Conservation (phyloP, 2,329 filamentous ascomycete species). For the Trichoderma semiorbis region DNA sequence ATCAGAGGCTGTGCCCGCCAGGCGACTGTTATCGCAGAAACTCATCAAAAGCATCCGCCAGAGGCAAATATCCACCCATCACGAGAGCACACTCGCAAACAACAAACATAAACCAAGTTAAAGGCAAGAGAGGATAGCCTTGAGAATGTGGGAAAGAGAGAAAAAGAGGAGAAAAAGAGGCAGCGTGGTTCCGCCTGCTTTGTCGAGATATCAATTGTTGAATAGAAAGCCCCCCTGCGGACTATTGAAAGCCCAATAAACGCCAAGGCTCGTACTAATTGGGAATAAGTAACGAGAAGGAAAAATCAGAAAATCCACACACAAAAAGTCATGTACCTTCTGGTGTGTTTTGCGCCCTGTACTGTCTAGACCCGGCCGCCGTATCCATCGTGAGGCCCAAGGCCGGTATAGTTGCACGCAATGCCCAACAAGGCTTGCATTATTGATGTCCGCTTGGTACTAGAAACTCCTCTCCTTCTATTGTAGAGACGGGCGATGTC, state of each 20-base stretch:
- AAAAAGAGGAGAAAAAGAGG: neutral
- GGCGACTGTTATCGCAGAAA: neutral
- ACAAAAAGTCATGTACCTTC: neutral
- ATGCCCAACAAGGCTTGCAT: neutral
- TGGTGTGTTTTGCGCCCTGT: slow-evolving; percentile 25
- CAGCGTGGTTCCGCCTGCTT: neutral
- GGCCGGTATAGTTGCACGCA: neutral
- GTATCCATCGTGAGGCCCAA: slow-evolving; percentile 14
- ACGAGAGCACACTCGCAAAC: neutral
- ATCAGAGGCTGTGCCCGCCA: neutral
- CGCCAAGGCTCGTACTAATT: slow-evolving; percentile 1
- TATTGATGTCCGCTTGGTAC: neutral
- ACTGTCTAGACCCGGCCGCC: slow-evolving; percentile 29
- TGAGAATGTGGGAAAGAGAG: neutral
- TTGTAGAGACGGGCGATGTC: slow-evolving; percentile 29
- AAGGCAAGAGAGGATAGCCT: neutral
- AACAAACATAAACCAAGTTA: neutral
- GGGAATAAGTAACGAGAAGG: neutral
- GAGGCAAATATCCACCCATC: neutral
- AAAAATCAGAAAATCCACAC: neutral
- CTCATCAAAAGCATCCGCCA: neutral
- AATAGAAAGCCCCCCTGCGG: neutral
- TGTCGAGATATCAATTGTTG: neutral
- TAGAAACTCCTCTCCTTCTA: neutral
- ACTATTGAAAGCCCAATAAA: neutral